Conservation (phyloP, 768 basidiomycete genomes). For the Termitomyces sp. region DNA sequence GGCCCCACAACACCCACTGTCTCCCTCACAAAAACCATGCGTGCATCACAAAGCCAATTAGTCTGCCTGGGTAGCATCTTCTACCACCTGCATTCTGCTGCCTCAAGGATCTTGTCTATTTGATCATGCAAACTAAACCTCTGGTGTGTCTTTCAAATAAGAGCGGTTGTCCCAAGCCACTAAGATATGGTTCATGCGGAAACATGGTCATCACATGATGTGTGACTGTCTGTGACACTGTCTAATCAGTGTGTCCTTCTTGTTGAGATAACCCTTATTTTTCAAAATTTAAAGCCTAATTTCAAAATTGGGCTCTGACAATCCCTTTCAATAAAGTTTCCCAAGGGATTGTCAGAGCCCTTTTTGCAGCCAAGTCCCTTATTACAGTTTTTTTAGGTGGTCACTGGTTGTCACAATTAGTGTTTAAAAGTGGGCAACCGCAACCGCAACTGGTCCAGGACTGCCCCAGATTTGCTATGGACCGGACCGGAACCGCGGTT, state of each 20-base stretch:
- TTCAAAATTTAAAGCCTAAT: background rate
- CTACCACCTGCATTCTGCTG: slow-evolving; percentile 90
- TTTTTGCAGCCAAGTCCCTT: background rate
- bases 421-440: too few species aligned
- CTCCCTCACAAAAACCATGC: slow-evolving; percentile 83
- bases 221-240: too few species aligned
- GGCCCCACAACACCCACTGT: slow-evolving; percentile 83
- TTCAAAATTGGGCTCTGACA: background rate
- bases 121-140: slow-evolving; percentile 89
- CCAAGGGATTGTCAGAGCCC: background rate
- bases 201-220: too few species aligned
- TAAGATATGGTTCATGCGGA: too few species aligned
- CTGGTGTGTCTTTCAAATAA: slow-evolving; percentile 85
- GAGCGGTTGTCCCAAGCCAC: slow-evolving; percentile 90
- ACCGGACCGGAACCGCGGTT: too few species aligned
- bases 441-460: too few species aligned
- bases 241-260: too few species aligned
- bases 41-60: slow-evolving; percentile 86
- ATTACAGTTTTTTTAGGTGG: background rate
- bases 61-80: slow-evolving; percentile 97
- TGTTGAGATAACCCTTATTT: too few species aligned
- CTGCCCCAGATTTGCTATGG: too few species aligned
- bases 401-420: too few species aligned
- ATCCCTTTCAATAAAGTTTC: background rate
- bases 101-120: slow-evolving; percentile 84